Evolutionary conservation across 768 basidiomycete species (phyloP), one percentile per base, ranked within the genome.

Genomic region (Termitomyces sp.): DNA sequence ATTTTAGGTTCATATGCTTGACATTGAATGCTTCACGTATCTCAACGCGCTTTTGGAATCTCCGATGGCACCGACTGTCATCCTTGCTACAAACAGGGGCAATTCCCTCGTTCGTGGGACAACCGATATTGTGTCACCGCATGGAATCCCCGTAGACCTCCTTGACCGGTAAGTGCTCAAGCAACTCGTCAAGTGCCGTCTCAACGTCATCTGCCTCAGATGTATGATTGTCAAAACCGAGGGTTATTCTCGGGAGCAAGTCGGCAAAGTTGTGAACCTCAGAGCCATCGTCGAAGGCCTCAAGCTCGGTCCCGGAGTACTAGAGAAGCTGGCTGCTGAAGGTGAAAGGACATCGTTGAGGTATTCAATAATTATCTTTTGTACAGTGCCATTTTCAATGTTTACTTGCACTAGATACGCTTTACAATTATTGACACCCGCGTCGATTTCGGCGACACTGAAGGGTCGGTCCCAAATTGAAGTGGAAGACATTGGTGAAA

Each of bases 1-100:
- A 18, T n/a, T 3, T 42, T 67, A 97, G 95, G 96, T 98, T 24
- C 97, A 99, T 76, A 98, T 98, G 96, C 86, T 99, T 60, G 97
- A 99, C 72, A 95, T 98, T 67, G 97, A 99, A 72, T 98, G 95
- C 72, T 99, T 98, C 78, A 98, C 97, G 5, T 99, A 96, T 75
- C 83, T 99, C 39, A 98, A 98, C 72, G 88, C 94, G 12, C 83
- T 98, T 9, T 82, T 99, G 48, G 97, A 98, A 73, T 95, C 94
- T 0, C 87, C 92, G 2, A 93, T 99, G 87, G 95, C 97, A 3
- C 97, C 97, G 0, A 97, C 97, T 4, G 96, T 99, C 30, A 91
- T 99, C 65, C 80, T 98, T 61, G 97, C 97, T 3, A 97, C 96
- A 27, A 99, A 99, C 70, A 84, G 97, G 22, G 97, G 96, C 4